Evolutionary conservation across 1,139 yeast species (phyloP).

Genomic region (Diutina neorugosa): DNA sequence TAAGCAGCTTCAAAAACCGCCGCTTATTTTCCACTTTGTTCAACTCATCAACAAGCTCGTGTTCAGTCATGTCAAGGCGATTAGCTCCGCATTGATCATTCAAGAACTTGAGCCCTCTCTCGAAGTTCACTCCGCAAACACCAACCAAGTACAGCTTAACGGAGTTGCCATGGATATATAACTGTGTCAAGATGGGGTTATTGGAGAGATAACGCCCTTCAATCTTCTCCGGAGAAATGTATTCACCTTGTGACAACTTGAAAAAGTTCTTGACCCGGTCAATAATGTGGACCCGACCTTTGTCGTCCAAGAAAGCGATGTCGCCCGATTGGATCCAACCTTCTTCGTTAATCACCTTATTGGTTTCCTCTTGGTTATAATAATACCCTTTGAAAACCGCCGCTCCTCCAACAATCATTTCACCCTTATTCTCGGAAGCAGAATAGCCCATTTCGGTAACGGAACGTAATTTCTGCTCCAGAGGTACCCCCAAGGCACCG

Average conservation of each 20-base stretch:
- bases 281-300: slow-evolving; percentile 27
- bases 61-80: not conserved
- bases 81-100: not conserved
- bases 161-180: slow-evolving; percentile 42
- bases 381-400: slow-evolving; percentile 26
- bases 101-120: slow-evolving; percentile 17
- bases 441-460: slow-evolving; percentile 1
- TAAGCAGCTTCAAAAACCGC: slow-evolving; percentile 16
- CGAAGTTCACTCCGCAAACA: slow-evolving; percentile 35
- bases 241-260: slow-evolving; percentile 34
- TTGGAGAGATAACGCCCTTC: slow-evolving; percentile 25
- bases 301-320: slow-evolving; percentile 19
- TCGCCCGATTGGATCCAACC: slow-evolving; percentile 34
- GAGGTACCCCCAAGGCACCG: slow-evolving; percentile 8
- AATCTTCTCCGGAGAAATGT: slow-evolving; percentile 30
- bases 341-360: slow-evolving; percentile 12
- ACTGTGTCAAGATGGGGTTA: slow-evolving; percentile 22
- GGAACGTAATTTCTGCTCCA: slow-evolving; percentile 5
- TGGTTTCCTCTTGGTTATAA: slow-evolving; percentile 28
- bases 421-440: slow-evolving; percentile 17
- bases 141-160: slow-evolving; percentile 11
- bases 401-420: slow-evolving; percentile 27
- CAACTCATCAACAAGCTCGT: slow-evolving; percentile 7
- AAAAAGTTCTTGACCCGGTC: slow-evolving; percentile 34
- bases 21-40: slow-evolving; percentile 17